A percentile compares a stretch with the other conserved stretches of the same genome.
These are phyloP conservation scores for Arachnomyces sp. DNA, from an alignment of 2,329 filamentous ascomycete species.

Conservation along the genomic window DNA sequence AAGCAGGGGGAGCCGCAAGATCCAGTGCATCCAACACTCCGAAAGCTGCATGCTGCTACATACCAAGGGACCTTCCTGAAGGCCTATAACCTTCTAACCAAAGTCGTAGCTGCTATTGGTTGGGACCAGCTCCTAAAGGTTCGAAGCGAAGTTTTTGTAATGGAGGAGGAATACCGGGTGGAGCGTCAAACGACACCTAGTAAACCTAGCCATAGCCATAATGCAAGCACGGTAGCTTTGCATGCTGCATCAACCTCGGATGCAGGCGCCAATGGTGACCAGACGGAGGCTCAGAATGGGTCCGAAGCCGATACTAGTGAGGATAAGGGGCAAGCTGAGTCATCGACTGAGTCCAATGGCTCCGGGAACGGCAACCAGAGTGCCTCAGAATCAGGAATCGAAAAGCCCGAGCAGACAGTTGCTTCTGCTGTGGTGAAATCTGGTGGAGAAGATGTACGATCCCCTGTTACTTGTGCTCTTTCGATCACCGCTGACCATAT, in stretches of 20 bases:
- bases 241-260: constrained; percentile 55
- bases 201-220: constrained; percentile 38
- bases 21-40: constrained; percentile 75
- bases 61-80: constrained; percentile 96
- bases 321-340: constrained; percentile 21
- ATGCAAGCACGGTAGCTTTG: constrained; percentile 71
- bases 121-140: constrained; percentile 96
- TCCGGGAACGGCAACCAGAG: constrained; percentile 12
- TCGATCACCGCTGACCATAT: constrained; percentile 14
- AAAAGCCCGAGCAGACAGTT: constrained; percentile 73
- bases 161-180: constrained; percentile 96
- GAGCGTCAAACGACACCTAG: constrained; percentile 46
- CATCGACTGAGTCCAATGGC: constrained; percentile 21
- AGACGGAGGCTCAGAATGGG: constrained; percentile 15
- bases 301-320: constrained; percentile 12
- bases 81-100: constrained; percentile 87
- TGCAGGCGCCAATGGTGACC: constrained; percentile 30
- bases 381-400: constrained; percentile 40
- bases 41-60: constrained; percentile 75
- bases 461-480: neutral
- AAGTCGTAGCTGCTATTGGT: constrained; percentile 92
- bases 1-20: constrained; percentile 69
- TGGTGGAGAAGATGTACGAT: constrained; percentile 61
- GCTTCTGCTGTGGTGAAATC: constrained; percentile 70
- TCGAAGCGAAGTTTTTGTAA: constrained; percentile 94